Evolutionary conservation across 2,329 filamentous ascomycete species (phyloP).

Genomic region (Stromatinia cepivora): DNA sequence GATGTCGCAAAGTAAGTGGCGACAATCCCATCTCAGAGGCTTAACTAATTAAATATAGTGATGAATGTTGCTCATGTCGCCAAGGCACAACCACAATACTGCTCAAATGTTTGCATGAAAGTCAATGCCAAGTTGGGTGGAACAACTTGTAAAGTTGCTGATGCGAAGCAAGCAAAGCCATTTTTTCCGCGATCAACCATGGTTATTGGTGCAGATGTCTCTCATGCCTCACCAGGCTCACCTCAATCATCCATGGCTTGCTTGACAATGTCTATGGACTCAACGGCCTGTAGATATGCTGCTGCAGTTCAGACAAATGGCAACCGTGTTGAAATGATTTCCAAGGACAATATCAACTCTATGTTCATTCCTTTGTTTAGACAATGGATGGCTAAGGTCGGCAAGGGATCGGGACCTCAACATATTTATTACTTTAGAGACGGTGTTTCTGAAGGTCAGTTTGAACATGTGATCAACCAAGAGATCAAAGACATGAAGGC

Average conservation of each 20-base stretch:
- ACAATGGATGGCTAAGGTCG: conserved; percentile 61
- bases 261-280: conserved; percentile 79
- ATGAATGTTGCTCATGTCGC: conserved; percentile 69
- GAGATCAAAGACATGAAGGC: conserved; percentile 73
- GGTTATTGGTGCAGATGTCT: conserved; percentile 86
- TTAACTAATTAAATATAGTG: conserved; percentile 46
- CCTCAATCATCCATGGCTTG: conserved; percentile 76
- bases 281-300: conserved; percentile 69
- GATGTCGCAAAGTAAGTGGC: conserved; percentile 63
- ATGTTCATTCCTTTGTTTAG: conserved; percentile 65
- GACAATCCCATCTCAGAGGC: not conserved
- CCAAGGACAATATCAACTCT: conserved; percentile 60
- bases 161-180: conserved; percentile 27
- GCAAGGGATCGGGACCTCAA: conserved; percentile 56
- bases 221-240: conserved; percentile 73
- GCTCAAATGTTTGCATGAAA: conserved; percentile 94
- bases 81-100: conserved; percentile 76
- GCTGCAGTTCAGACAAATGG: conserved; percentile 83
- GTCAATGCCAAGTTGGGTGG: conserved; percentile 95
- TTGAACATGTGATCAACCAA: conserved; percentile 72
- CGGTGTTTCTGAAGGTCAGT: conserved; percentile 87
- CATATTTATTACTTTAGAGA: conserved; percentile 92
- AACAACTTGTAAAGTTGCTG: conserved; percentile 55
- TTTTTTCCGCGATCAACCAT: conserved; percentile 63
- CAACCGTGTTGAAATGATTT: conserved; percentile 76